These are phyloP conservation scores for Iberis pinnata DNA, from an alignment of 345 rosid genomes.

Conservation along the genomic window DNA sequence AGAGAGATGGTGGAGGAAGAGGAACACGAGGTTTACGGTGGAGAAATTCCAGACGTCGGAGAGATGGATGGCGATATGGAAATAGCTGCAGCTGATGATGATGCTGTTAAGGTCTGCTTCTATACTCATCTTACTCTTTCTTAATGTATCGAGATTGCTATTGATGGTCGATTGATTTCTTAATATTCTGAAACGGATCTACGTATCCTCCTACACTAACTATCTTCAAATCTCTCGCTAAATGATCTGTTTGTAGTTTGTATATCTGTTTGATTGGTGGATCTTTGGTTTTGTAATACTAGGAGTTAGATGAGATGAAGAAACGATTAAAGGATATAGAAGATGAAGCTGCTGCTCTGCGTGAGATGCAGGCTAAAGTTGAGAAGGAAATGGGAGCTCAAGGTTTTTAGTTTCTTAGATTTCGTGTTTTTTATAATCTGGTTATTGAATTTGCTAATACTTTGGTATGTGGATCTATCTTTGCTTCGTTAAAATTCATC, in stretches of 20 bases:
- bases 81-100: too few species aligned
- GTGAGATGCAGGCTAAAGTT: conserved; percentile 98
- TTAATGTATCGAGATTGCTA: too few species aligned
- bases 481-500: too few species aligned
- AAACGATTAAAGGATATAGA: conserved; percentile 91
- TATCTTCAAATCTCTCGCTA: too few species aligned
- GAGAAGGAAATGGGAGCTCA: conserved; percentile 98
- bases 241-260: conserved; percentile 4
- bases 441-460: too few species aligned
- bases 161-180: too few species aligned
- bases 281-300: conserved; percentile 3
- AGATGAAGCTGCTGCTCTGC: conserved; percentile 96
- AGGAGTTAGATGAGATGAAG: conserved; percentile 99
- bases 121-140: too few species aligned
- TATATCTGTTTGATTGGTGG: neutral
- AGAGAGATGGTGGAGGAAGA: conserved; percentile 49
- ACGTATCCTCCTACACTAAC: too few species aligned
- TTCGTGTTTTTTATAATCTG: neutral
- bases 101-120: too few species aligned
- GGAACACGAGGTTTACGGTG: conserved; percentile 84
- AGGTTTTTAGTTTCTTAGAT: conserved; percentile 43
- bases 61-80: conserved; percentile 56
- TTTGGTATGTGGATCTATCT: too few species aligned
- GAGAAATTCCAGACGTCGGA: conserved; percentile 79
- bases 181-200: too few species aligned